phyloP scores from a whole-genome alignment of 805 yeast species.

The Brettanomyces sp. region DNA sequence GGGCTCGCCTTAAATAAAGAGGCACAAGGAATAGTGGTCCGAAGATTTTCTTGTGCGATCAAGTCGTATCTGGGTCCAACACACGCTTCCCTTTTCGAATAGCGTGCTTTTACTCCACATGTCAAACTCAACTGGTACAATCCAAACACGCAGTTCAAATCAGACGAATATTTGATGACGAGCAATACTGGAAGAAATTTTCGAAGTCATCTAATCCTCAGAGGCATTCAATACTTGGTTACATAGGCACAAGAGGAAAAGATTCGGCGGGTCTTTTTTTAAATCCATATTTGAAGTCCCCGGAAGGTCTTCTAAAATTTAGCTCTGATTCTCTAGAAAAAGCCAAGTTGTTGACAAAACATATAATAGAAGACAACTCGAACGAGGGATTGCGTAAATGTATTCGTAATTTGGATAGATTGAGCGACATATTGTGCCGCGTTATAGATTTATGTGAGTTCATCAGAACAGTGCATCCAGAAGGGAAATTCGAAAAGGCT shows the following conservation, averaged over 20 bases:
- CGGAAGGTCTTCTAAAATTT: constrained; percentile 63
- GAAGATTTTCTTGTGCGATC: no score
- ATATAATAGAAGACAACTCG: constrained; percentile 41
- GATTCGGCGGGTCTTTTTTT: constrained; percentile 56
- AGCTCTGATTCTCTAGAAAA: constrained; percentile 51
- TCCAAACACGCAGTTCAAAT: constrained; percentile 12
- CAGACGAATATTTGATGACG: constrained; percentile 52
- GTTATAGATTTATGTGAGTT: constrained; percentile 93
- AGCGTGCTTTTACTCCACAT: no score
- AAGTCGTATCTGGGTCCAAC: no score
- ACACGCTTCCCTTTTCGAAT: no score
- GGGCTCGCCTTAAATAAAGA: no score
- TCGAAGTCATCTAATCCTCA: constrained; percentile 18
- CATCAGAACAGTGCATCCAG: constrained; percentile 81
- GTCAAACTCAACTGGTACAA: no score
- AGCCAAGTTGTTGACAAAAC: constrained; percentile 53
- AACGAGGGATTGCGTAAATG: constrained; percentile 37
- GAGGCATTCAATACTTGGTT: constrained; percentile 1
- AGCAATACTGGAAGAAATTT: constrained; percentile 44
- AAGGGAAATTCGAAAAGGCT: constrained; percentile 54
- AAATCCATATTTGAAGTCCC: constrained; percentile 59
- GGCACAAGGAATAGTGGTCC: no score
- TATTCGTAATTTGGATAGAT: constrained; percentile 63
- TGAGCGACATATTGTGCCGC: constrained; percentile 82
- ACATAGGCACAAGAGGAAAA: neutral